These are phyloP conservation scores for Acidiella bohemica DNA, from an alignment of 495 filamentous ascomycete genomes.

Conservation along the genomic window DNA sequence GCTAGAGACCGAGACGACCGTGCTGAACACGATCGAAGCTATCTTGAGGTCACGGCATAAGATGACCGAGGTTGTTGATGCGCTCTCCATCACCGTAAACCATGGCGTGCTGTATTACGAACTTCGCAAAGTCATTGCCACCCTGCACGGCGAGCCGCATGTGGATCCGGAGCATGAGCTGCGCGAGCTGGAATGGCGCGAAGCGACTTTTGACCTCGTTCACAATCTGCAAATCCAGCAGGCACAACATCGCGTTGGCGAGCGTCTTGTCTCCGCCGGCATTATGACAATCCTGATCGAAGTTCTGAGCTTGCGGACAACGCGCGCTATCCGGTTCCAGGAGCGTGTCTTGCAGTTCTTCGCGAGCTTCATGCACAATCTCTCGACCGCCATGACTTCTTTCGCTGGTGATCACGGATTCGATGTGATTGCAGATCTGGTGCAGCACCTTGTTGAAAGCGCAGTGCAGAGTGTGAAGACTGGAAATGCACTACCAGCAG, in stretches of 20 bases:
- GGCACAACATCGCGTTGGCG: conserved; percentile 47
- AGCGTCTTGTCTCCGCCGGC: conserved; percentile 70
- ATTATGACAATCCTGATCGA: conserved; percentile 82
- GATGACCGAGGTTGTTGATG: conserved; percentile 65
- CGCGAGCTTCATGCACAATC: conserved; percentile 69
- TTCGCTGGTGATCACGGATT: conserved; percentile 69
- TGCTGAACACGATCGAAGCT: conserved; percentile 65
- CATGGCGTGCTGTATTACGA: conserved; percentile 94
- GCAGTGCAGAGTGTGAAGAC: conserved; percentile 48
- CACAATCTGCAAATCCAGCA: conserved; percentile 56
- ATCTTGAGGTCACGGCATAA: conserved; percentile 65
- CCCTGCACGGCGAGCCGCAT: conserved; percentile 46
- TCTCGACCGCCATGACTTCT: conserved; percentile 65
- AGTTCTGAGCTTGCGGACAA: conserved; percentile 69
- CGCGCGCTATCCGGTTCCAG: conserved; percentile 67
- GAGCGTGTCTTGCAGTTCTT: conserved; percentile 71
- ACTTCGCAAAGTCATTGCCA: conserved; percentile 74
- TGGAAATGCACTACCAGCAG: conserved; percentile 60
- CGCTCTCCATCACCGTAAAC: conserved; percentile 83
- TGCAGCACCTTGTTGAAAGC: conserved; percentile 62
- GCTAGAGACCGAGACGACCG: conserved; percentile 65
- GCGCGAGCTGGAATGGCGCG: conserved; percentile 74
- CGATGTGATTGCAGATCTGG: conserved; percentile 72
- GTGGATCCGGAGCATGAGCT: conserved; percentile 36
- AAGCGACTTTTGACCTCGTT: conserved; percentile 68